A percentile compares a stretch with the other conserved stretches of the same genome.
phyloP scores from a whole-genome alignment of 2,329 filamentous ascomycete species.

The Laburnicola sp. region DNA sequence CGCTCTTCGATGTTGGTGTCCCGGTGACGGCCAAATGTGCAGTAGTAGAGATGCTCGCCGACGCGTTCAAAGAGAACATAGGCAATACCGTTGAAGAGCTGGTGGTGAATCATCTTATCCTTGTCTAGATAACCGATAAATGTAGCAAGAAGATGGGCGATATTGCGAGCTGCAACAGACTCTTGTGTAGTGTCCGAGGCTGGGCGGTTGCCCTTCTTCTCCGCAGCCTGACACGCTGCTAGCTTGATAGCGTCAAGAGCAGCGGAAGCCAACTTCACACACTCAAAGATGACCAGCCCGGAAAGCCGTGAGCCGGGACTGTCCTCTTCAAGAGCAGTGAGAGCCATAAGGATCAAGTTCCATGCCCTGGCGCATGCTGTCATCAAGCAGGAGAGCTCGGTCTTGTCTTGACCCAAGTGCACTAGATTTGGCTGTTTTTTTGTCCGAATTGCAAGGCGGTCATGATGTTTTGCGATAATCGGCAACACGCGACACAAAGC shows the following conservation, averaged over 20 bases:
- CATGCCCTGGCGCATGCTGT: conserved; percentile 37
- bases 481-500: conserved; percentile 31
- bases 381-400: conserved; percentile 32
- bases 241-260: conserved; percentile 38
- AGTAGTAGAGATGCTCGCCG: conserved; percentile 45
- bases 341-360: conserved; percentile 37
- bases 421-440: conserved; percentile 9
- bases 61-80: conserved; percentile 47
- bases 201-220: conserved; percentile 15
- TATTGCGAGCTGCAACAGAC: conserved; percentile 25
- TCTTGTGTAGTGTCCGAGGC: conserved; percentile 21
- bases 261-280: conserved; percentile 44
- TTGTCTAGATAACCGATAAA: conserved; percentile 44
- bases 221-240: conserved; percentile 28
- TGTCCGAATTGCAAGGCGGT: conserved; percentile 21
- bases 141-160: conserved; percentile 43
- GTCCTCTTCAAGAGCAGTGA: conserved; percentile 24
- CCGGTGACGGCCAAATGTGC: conserved; percentile 43
- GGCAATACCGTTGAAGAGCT: conserved; percentile 50
- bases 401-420: conserved; percentile 28
- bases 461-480: conserved; percentile 23
- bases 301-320: conserved; percentile 18
- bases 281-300: conserved; percentile 34
- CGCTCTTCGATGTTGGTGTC: conserved; percentile 31
- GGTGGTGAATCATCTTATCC: conserved; percentile 39